Evolutionary conservation across 73 alveolate species (phyloP).

Genomic region (Paramecium caudatum): DNA sequence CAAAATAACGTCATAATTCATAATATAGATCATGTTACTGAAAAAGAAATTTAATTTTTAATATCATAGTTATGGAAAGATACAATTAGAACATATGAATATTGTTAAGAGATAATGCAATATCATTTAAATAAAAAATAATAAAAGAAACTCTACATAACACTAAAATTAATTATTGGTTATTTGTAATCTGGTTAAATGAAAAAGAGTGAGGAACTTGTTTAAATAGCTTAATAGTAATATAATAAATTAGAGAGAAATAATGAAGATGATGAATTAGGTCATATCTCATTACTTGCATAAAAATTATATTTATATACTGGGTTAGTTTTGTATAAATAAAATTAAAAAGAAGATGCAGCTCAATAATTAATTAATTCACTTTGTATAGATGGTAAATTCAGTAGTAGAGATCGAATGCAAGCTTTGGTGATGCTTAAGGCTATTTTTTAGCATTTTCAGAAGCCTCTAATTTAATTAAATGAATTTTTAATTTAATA

Average conservation of each 20-base stretch:
- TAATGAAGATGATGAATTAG: conserved; percentile 25
- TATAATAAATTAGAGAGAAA: neutral
- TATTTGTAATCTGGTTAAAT: conserved; percentile 22
- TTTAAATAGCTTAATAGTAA: neutral
- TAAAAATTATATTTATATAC: neutral
- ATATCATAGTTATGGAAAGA: conserved; percentile 37
- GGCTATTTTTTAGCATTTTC: neutral
- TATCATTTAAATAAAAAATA: neutral
- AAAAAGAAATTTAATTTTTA: neutral
- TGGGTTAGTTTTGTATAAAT: conserved; percentile 15
- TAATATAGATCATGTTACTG: neutral
- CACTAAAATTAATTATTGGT: conserved; percentile 43
- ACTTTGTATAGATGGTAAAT: neutral
- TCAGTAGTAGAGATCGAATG: conserved; percentile 30
- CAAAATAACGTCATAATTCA: neutral
- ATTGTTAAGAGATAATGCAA: conserved; percentile 48
- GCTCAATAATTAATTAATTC: neutral
- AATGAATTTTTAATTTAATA: neutral
- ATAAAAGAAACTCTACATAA: neutral
- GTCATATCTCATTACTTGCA: conserved; percentile 17
- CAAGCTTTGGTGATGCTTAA: conserved; percentile 33
- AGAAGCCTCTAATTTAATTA: neutral
- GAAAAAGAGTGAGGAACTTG: conserved; percentile 13
- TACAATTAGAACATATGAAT: neutral
- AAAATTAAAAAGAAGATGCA: neutral